Conservation (phyloP, 208 protist species). For the Wallacemonas sp. region DNA sequence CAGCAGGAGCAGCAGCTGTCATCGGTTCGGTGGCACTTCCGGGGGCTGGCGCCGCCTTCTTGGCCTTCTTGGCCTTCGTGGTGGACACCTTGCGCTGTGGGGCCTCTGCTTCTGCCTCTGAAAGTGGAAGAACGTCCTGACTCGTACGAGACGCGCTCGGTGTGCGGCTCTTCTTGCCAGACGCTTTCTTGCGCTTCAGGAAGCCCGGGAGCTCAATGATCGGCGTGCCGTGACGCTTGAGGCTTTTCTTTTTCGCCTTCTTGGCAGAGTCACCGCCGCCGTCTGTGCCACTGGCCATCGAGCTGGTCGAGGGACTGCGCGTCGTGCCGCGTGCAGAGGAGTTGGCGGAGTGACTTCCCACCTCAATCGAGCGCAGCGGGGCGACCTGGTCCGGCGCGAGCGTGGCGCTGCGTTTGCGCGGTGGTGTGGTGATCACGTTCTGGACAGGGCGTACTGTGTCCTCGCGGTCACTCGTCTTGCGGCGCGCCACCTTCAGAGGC, state of each 20-base stretch:
- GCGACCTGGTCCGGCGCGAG: slow-evolving; percentile 3
- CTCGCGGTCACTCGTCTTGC: too few relatives aligned
- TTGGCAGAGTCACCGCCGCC: too few relatives aligned
- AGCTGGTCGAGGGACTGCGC: not conserved
- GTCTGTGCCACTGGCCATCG: slow-evolving; percentile 9
- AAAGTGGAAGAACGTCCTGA: too few relatives aligned
- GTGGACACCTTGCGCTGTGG: too few relatives aligned
- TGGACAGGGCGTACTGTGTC: not conserved
- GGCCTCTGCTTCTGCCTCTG: too few relatives aligned
- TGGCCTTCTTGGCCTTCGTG: not conserved
- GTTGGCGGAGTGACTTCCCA: not conserved
- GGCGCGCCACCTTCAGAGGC: too few relatives aligned
- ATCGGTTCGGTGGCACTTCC: not conserved
- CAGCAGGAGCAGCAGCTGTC: not conserved
- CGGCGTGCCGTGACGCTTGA: not conserved
- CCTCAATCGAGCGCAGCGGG: slow-evolving; percentile 1
- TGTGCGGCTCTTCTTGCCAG: not conserved
- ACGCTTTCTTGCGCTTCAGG: slow-evolving; percentile 9
- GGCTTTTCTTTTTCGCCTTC: slow-evolving; percentile 7
- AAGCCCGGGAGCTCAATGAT: not conserved
- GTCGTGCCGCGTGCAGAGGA: not conserved
- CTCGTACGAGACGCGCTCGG: too few relatives aligned
- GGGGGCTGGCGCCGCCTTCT: not conserved
- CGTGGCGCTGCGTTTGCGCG: slow-evolving; percentile 10
- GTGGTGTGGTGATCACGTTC: not conserved